Conservation (phyloP, 2,329 filamentous ascomycete species). For the Cercospora sojina region DNA sequence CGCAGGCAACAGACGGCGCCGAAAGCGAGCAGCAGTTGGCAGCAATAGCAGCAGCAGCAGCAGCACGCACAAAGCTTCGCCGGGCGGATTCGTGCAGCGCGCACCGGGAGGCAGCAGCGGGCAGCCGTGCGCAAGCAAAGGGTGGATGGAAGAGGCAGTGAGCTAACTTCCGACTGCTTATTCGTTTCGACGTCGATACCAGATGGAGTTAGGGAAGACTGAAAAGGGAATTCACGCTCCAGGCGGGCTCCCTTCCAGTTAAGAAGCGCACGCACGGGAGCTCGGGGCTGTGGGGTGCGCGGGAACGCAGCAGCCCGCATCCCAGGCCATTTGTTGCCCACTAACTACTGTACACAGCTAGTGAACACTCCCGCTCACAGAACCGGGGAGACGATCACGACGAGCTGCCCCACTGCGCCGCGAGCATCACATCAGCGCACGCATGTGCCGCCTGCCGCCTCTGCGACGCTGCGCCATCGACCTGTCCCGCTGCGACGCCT, state of each 20-base stretch:
- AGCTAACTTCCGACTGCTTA: constrained; percentile 1
- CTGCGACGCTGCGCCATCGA: neutral
- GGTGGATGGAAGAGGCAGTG: neutral
- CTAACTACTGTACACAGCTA: too few species aligned
- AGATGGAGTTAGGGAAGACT: constrained; percentile 5
- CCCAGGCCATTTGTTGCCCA: neutral
- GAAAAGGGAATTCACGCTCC: constrained; percentile 3
- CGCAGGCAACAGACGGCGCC: neutral
- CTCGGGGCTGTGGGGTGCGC: neutral
- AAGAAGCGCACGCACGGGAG: neutral
- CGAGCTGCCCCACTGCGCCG: neutral
- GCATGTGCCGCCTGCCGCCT: neutral
- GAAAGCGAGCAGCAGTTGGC: neutral
- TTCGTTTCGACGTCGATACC: constrained; percentile 3
- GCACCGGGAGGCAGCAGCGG: neutral
- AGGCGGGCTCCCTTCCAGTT: constrained; percentile 1
- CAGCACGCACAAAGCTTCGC: neutral
- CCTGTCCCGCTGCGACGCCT: neutral
- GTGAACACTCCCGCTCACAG: neutral
- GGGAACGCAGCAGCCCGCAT: neutral
- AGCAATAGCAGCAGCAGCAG: neutral
- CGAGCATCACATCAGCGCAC: neutral
- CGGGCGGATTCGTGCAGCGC: neutral
- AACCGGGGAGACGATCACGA: constrained; percentile 1
- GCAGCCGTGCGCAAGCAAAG: neutral